phyloP scores from a whole-genome alignment of 345 rosid species.

The Syzygium jambos region DNA sequence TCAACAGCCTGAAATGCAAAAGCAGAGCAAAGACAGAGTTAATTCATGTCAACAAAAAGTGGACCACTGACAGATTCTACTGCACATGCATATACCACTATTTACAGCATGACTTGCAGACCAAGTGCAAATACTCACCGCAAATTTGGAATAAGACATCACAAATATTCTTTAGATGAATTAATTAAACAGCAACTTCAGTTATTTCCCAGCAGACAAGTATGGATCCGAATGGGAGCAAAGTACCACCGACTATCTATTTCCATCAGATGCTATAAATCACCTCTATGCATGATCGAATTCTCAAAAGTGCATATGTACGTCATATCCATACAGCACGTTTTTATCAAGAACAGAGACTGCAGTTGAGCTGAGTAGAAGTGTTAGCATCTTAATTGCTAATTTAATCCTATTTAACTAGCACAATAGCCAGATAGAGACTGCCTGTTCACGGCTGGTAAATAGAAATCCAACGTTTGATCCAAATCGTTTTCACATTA shows the following conservation, averaged over 20 bases:
- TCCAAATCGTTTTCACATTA: background rate
- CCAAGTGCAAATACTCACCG: background rate
- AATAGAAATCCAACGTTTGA: background rate
- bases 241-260: background rate
- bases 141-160: background rate
- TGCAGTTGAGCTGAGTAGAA: background rate
- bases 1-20: slow-evolving; percentile 74
- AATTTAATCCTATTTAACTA: background rate
- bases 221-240: background rate
- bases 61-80: background rate
- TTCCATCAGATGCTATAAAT: background rate
- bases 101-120: background rate
- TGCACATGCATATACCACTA: background rate
- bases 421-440: background rate
- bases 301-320: background rate
- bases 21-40: slow-evolving; percentile 5
- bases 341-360: background rate
- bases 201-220: background rate
- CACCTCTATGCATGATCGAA: background rate
- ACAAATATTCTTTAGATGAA: background rate
- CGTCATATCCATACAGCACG: background rate
- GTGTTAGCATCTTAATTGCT: background rate
- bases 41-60: background rate
- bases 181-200: background rate
- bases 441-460: background rate